phyloP scores from a whole-genome alignment of 371 early-diverging fungal genomes.

The Mucor circinelloides region DNA sequence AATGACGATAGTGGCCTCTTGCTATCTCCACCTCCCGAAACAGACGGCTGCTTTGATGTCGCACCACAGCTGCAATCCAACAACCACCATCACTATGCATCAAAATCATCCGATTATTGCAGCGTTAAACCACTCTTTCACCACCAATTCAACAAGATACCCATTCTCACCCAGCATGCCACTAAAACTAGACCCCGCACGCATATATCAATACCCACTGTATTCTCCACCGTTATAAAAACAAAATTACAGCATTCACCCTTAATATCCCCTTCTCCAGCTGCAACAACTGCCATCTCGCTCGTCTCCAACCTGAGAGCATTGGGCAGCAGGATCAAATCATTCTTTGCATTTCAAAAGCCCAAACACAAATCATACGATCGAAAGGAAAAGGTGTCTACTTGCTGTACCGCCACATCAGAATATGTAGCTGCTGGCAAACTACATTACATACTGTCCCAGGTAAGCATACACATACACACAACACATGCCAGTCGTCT shows the following conservation, averaged over 20 bases:
- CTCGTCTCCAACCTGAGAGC: not conserved
- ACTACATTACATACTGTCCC: conserved; percentile 23
- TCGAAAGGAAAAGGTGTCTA: not conserved
- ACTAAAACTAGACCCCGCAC: not conserved
- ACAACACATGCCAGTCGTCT: not conserved
- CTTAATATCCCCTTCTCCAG: not conserved
- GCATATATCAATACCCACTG: not conserved
- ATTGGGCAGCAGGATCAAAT: not conserved
- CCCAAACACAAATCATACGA: not conserved
- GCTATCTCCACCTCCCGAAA: not conserved
- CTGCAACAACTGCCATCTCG: conserved; percentile 1
- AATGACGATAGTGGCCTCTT: not conserved
- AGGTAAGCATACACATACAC: conserved; percentile 1
- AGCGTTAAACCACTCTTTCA: not conserved
- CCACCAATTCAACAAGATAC: not conserved
- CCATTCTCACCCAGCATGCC: not conserved
- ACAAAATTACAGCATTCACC: not conserved
- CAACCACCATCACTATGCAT: not conserved
- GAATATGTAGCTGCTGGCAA: conserved; percentile 29
- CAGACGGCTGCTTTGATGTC: not conserved
- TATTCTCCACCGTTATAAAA: not conserved
- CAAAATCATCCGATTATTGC: not conserved
- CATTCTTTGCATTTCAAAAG: not conserved
- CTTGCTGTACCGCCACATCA: conserved; percentile 13
- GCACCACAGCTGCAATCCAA: not conserved